Percentiles rank a stretch among this genome's conserved stretches.
These are phyloP conservation scores for Cordyceps tenuipes DNA, from an alignment of 2,329 filamentous ascomycete genomes.

Conservation along the genomic window DNA sequence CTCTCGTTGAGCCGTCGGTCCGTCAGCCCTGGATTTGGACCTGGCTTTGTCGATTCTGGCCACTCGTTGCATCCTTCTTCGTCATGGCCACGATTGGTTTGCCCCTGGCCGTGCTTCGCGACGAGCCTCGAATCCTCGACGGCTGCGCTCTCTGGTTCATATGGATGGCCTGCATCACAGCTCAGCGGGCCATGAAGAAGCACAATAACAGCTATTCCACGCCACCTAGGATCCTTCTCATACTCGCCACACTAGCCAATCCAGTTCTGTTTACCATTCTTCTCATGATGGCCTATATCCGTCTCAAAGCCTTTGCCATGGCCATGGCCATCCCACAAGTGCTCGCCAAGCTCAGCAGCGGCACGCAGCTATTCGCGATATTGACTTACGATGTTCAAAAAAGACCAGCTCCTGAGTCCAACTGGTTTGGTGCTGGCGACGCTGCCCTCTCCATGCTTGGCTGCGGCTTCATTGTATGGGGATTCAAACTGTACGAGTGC, in stretches of 20 bases:
- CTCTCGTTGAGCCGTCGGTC: not conserved
- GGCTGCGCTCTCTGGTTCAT: conserved; percentile 38
- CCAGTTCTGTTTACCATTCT: conserved; percentile 41
- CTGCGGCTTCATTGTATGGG: conserved; percentile 44
- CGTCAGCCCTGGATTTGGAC: conserved; percentile 2
- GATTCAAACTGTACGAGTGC: conserved; percentile 45
- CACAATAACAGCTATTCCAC: not conserved
- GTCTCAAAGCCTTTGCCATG: conserved; percentile 28
- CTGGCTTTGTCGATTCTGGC: conserved; percentile 16
- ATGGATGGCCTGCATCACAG: conserved; percentile 36
- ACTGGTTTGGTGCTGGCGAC: conserved; percentile 40
- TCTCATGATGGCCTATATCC: conserved; percentile 34
- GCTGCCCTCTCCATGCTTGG: conserved; percentile 40
- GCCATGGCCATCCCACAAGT: conserved; percentile 23
- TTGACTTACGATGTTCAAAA: conserved; percentile 22
- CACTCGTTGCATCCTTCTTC: conserved; percentile 24
- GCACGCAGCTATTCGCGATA: conserved; percentile 26
- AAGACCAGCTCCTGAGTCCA: conserved; percentile 13
- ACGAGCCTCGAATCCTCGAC: conserved; percentile 35
- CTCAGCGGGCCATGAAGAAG: conserved; percentile 30
- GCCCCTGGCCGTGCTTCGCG: conserved; percentile 27
- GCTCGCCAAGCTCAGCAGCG: conserved; percentile 25
- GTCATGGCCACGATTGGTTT: conserved; percentile 30
- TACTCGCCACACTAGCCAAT: conserved; percentile 35
- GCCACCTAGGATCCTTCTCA: not conserved